Evolutionary conservation across 192 early-diverging fungal genomes (phyloP).

Genomic region (Coemansia sp.): DNA sequence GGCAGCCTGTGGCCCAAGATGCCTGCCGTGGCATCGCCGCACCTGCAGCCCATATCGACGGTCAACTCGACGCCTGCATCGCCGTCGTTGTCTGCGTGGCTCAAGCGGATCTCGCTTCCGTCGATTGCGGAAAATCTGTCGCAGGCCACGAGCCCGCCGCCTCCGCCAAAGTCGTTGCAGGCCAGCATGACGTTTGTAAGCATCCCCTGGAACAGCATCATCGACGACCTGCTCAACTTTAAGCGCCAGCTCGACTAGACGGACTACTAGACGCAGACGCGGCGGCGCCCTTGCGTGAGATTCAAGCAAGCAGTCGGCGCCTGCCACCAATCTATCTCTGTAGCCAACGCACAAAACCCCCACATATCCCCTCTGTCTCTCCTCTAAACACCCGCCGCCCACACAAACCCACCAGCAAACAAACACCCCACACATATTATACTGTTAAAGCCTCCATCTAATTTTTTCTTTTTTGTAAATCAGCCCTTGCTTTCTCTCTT

Average conservation of each 20-base stretch:
- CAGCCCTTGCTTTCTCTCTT: background rate
- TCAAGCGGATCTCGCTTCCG: conserved; percentile 55
- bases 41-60: conserved; percentile 40
- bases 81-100: conserved; percentile 51
- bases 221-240: conserved; percentile 53
- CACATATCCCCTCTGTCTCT: background rate
- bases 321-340: background rate
- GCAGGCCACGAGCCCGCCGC: conserved; percentile 52
- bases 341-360: background rate
- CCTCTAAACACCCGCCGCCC: too few species aligned
- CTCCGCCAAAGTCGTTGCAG: conserved; percentile 66
- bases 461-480: background rate
- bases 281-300: background rate
- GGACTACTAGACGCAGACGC: background rate
- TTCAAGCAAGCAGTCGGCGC: too few species aligned
- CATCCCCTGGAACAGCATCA: conserved; percentile 88
- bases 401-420: background rate
- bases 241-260: conserved; percentile 51
- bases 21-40: conserved; percentile 46
- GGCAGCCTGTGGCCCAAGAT: conserved; percentile 30
- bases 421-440: background rate
- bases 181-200: conserved; percentile 93
- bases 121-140: conserved; percentile 54
- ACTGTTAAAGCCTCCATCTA: background rate
- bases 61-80: conserved; percentile 50